Percentiles rank a stretch among this genome's conserved stretches.
These are phyloP conservation scores for Stephania cephalantha DNA, from an alignment of 164 flowering plant species.

Conservation along the genomic window DNA sequence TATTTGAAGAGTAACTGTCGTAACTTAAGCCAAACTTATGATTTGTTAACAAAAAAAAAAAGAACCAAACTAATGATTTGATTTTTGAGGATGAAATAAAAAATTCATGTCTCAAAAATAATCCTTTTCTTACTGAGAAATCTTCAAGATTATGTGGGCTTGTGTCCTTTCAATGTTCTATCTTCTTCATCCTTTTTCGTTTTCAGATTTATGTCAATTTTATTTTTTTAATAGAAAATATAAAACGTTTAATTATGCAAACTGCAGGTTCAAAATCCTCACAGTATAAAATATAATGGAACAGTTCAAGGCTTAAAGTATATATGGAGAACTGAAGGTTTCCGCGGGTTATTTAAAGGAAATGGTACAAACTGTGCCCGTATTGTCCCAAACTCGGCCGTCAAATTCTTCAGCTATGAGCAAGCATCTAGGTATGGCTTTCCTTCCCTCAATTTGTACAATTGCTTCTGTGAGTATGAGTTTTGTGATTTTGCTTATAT, in stretches of 20 bases:
- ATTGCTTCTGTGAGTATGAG: too few species aligned
- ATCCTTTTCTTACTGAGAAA: too few species aligned
- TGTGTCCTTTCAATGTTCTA: too few species aligned
- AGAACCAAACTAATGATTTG: too few species aligned
- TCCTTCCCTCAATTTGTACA: not conserved
- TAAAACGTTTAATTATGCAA: not conserved
- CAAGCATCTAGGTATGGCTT: constrained; percentile 74
- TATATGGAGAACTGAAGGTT: constrained; percentile 88
- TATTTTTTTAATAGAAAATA: not conserved
- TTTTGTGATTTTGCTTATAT: too few species aligned
- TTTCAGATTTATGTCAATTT: too few species aligned
- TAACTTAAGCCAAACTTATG: too few species aligned
- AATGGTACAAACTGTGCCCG: constrained; percentile 98
- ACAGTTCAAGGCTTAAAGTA: constrained; percentile 91
- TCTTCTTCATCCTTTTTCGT: too few species aligned
- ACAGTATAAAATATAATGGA: constrained; percentile 82
- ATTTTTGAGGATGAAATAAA: not conserved
- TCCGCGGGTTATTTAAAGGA: constrained; percentile 88
- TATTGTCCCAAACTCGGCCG: constrained; percentile 94
- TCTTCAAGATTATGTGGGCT: too few species aligned
- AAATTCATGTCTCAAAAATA: too few species aligned
- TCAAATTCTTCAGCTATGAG: constrained; percentile 96
- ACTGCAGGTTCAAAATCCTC: constrained; percentile 91
- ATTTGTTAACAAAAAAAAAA: too few species aligned
- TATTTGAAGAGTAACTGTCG: not conserved